Base-by-base conservation (phyloP, 2,329 filamentous ascomycete genomes). In the Fusarium sp. region DNA sequence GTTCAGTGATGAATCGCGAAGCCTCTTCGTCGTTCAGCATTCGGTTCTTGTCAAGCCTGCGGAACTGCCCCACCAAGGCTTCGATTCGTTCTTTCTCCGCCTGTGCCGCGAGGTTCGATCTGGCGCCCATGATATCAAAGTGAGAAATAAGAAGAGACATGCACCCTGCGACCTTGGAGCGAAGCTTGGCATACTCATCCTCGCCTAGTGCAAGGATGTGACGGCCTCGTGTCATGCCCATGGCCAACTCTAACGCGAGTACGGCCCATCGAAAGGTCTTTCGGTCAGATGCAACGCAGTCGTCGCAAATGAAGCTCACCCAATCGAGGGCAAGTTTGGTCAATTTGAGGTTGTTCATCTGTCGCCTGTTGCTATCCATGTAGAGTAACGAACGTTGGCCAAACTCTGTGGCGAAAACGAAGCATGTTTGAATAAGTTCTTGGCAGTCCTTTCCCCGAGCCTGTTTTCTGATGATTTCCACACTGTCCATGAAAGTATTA, bases 201-300 rank as follows among this genome's bases (percentile, higher is more conserved):
- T 97, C 94, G 44, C 92, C 94, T 66, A 99, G 90, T 2, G 92
- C 93, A n/a, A 99, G 84, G 52, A 99, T 97, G 77, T 97, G 95
- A 66, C 95, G 92, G 16, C 96, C 96, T 58, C 94, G 90, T 1
- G 96, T 99, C 92, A 98, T 98, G 74, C 93, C 91, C 94, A 98
- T 98, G 59, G 95, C 94, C 80, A 98, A 97, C 79, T 99, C 96
- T 18, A 99, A 88, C 15, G 96, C 96, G 57, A 95, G 89, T 37
- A 99, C 97, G 12, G 96, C 94, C 96, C 96, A 99, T 73, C 95
- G 92, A 84, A 99, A 99, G 0, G 96, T 98, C 83, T 95, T 97
- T 75, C 95, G 90, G 81, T 99, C 96, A 8, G 94, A 94, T 15
- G 96, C 93, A 75, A 97, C 89, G 81, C 96, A 99, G 81, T 99